A percentile compares a stretch with the other conserved stretches of the same genome.
Conservation (phyloP, 768 basidiomycete species). For the Pleurotus pulmonarius region DNA sequence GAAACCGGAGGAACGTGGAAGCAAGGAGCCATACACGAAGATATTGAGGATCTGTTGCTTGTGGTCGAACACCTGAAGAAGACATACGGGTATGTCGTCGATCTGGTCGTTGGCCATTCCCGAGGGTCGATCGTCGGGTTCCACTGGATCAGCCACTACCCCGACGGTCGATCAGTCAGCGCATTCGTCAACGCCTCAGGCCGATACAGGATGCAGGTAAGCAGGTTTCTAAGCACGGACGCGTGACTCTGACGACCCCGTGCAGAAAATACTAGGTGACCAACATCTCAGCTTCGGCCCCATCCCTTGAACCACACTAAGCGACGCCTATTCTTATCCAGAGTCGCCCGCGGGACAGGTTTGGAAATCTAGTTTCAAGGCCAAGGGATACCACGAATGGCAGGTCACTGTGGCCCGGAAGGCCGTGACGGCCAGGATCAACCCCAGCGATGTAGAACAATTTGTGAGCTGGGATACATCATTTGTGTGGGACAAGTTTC, state of each 20-base stretch:
- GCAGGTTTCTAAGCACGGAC: conserved; percentile 16
- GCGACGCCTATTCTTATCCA: conserved; percentile 12
- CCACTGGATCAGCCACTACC: conserved; percentile 64
- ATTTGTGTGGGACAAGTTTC: conserved; percentile 67
- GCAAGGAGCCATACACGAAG: conserved; percentile 54
- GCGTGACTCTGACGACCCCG: neutral
- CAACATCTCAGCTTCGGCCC: conserved; percentile 10
- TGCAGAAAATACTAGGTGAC: conserved; percentile 43
- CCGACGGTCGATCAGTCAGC: conserved; percentile 51
- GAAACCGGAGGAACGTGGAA: conserved; percentile 70
- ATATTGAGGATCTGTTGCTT: conserved; percentile 60
- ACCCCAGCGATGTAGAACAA: conserved; percentile 53
- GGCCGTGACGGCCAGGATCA: conserved; percentile 45
- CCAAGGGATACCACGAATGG: conserved; percentile 61
- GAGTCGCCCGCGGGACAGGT: conserved; percentile 24
- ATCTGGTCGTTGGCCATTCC: conserved; percentile 75
- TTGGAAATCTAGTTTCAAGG: conserved; percentile 49
- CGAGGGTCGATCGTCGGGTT: conserved; percentile 68
- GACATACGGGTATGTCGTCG: conserved; percentile 62
- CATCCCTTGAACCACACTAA: conserved; percentile 2
- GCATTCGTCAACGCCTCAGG: conserved; percentile 74
- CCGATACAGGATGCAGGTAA: conserved; percentile 75
- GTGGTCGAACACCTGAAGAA: conserved; percentile 61
- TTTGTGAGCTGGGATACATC: conserved; percentile 68
- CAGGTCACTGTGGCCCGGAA: conserved; percentile 65